Base-by-base conservation (phyloP, 208 protist genomes). In the Leishmania braziliensis region DNA sequence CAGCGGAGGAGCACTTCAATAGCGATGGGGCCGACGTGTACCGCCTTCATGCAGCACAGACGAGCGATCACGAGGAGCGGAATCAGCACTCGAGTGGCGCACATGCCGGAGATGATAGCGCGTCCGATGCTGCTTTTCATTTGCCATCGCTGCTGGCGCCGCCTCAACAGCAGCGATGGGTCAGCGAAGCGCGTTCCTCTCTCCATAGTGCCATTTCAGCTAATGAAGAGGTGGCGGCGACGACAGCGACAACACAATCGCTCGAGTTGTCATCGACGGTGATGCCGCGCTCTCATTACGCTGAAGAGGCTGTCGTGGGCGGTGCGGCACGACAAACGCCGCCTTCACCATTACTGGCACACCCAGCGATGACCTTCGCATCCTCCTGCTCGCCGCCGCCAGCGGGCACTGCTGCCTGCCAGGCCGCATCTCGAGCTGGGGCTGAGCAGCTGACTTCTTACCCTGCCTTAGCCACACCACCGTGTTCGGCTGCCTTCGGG, bases 271-370 rank as follows among this genome's bases (percentile, higher is more conserved):
- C 79, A 18, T 56, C 71, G 18, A 66, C 72, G 62, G 51, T 63
- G 69, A 78, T 78, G 72, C 72, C 72, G 29, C 72, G 63, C 72
- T 71, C 79, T 46, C 73, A 82, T 74, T 71, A 74, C 73, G 63
- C 80, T n/a, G 20, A 50, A 29, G 39, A 74, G 1, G 18, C 5
- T n/a, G 14, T 14, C 43, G 68, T 5, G 68, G 4, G 46, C 43
- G 33, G 36, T 26, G 43, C 1, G 62, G 26, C 6, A 1, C n/a
- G 18, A 6, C 58, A 4, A 63, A 26, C 23, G 62, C 29, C 23
- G 29, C 33, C 62, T 12, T 5, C 62, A 9, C 29, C 33, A 68
- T 68, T n/a, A 20, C 18, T 3, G 46, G 68, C 68, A n/a, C 36
- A 18, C 46, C 12, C 23, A 23, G 68, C 20, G 29, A 10, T n/a